Evolutionary conservation across 1,284 basidiomycete genomes (phyloP).

Genomic region (Fomitopsis schrenkii): DNA sequence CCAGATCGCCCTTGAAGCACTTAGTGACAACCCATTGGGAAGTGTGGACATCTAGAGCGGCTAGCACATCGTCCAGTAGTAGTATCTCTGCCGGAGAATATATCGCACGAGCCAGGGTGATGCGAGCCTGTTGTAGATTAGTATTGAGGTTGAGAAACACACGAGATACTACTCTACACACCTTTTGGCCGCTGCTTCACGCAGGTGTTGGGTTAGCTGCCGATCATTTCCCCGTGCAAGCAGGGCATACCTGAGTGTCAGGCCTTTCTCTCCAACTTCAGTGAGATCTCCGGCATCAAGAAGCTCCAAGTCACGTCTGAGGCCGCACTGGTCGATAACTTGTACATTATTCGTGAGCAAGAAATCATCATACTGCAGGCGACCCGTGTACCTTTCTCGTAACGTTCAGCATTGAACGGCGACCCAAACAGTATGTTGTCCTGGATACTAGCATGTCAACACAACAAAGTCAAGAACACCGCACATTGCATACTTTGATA

Average conservation of each 20-base stretch:
- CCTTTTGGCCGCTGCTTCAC: constrained; percentile 6
- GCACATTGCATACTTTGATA: constrained; percentile 29
- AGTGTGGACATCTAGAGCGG: constrained; percentile 60
- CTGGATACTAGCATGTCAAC: constrained; percentile 12
- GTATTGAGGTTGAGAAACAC: too few relatives aligned
- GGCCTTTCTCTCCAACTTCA: constrained; percentile 65
- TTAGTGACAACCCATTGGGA: constrained; percentile 73
- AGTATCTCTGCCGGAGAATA: constrained; percentile 8
- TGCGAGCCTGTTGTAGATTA: too few relatives aligned
- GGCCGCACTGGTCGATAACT: constrained; percentile 60
- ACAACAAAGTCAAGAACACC: neutral
- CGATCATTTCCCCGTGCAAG: neutral
- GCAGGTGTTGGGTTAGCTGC: neutral
- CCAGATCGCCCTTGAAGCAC: constrained; percentile 65
- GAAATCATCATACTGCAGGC: neutral
- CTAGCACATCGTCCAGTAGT: constrained; percentile 30
- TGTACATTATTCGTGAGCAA: constrained; percentile 22
- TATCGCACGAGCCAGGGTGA: constrained; percentile 9
- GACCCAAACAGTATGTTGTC: constrained; percentile 44
- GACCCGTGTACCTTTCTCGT: constrained; percentile 33
- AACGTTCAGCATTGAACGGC: constrained; percentile 37
- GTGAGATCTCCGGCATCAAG: constrained; percentile 74
- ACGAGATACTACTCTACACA: neutral
- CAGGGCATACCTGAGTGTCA: constrained; percentile 41
- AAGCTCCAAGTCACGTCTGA: constrained; percentile 60